These are phyloP conservation scores for Cordyceps militaris DNA, from an alignment of 2,329 filamentous ascomycete genomes.

Conservation along the genomic window DNA sequence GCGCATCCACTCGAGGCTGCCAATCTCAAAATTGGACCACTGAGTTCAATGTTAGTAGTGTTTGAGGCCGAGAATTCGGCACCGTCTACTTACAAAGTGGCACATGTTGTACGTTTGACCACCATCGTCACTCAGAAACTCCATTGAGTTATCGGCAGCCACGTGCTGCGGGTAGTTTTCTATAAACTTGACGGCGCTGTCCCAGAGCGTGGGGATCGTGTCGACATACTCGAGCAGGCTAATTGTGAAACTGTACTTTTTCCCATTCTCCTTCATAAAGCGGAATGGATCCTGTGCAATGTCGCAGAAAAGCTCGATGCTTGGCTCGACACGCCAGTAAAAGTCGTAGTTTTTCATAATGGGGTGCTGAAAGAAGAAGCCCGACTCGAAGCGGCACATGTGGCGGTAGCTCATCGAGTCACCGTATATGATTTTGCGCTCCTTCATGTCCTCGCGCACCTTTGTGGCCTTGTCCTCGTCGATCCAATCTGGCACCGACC, in stretches of 20 bases:
- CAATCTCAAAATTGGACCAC: constrained; percentile 99
- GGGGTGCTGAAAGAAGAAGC: constrained; percentile 96
- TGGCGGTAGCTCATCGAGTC: constrained; percentile 96
- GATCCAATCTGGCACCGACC: constrained; percentile 95
- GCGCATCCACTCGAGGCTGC: constrained; percentile 87
- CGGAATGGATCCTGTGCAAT: constrained; percentile 94
- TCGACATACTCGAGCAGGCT: constrained; percentile 95
- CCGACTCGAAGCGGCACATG: constrained; percentile 99
- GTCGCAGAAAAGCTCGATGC: constrained; percentile 93
- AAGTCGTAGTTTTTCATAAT: constrained; percentile 96
- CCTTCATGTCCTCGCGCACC: constrained; percentile 88
- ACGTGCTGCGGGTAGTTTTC: constrained; percentile 85
- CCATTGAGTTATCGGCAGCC: constrained; percentile 75
- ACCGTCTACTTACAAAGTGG: constrained; percentile 68
- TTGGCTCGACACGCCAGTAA: constrained; percentile 99
- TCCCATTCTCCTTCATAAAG: constrained; percentile 90
- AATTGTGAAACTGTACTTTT: constrained; percentile 97
- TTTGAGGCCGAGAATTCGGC: not conserved
- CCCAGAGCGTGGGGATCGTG: constrained; percentile 94
- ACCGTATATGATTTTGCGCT: constrained; percentile 95
- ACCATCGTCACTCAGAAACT: constrained; percentile 83
- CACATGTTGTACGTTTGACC: constrained; percentile 94
- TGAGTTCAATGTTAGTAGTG: constrained; percentile 31
- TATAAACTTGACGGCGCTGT: constrained; percentile 92
- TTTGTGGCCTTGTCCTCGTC: constrained; percentile 88